These are phyloP conservation scores for Ophiostoma novo-ulmi DNA, from an alignment of 2,329 filamentous ascomycete genomes.

Conservation along the genomic window DNA sequence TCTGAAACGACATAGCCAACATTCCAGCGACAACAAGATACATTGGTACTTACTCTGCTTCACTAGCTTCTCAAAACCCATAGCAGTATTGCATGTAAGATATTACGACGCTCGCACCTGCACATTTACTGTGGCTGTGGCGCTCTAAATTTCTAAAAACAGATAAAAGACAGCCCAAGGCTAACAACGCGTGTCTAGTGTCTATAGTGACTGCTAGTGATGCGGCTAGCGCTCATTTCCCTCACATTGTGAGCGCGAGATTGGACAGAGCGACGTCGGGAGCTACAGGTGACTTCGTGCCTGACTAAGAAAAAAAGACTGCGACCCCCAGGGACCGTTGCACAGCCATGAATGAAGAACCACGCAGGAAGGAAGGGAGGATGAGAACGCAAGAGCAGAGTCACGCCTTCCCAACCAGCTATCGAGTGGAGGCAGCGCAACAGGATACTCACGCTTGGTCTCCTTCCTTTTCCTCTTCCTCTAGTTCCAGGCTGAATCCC, in stretches of 20 bases:
- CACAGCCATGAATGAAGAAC: not conserved
- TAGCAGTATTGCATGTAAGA: too few species aligned
- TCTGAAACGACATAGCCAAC: not conserved
- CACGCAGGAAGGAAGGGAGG: not conserved
- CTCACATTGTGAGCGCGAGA: not conserved
- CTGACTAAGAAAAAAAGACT: conserved; percentile 4
- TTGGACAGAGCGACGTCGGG: not conserved
- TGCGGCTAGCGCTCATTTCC: not conserved
- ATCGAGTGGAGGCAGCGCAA: not conserved
- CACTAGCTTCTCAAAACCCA: too few species aligned
- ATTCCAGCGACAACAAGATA: not conserved
- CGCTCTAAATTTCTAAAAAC: not conserved
- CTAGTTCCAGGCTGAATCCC: not conserved
- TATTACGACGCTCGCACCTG: conserved; percentile 4
- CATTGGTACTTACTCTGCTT: not conserved
- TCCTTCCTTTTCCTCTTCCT: too few species aligned
- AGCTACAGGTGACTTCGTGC: not conserved
- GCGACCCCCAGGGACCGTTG: not conserved
- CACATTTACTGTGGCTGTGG: conserved; percentile 4
- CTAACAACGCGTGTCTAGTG: not conserved
- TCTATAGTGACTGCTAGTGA: not conserved
- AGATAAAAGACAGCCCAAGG: not conserved
- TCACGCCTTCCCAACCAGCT: not conserved
- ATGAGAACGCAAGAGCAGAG: not conserved
- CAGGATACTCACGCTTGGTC: not conserved